phyloP scores from a whole-genome alignment of 176 grass and related monocot species.

The Saccharum officinarum region DNA sequence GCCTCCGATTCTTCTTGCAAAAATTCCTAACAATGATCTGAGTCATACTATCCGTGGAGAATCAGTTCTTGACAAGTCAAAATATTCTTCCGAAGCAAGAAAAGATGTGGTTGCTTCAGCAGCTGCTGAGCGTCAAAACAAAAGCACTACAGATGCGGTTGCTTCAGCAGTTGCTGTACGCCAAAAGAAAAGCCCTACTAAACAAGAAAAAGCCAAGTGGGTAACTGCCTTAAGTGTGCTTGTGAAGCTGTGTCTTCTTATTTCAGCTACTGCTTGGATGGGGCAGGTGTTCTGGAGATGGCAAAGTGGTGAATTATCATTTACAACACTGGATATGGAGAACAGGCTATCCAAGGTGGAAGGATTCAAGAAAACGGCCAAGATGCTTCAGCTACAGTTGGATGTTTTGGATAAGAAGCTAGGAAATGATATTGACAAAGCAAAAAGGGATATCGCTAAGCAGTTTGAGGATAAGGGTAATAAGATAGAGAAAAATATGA shows the following conservation, averaged over 20 bases:
- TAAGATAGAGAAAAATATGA: conserved; percentile 54
- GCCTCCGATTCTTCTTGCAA: conserved; percentile 40
- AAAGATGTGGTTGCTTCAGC: conserved; percentile 41
- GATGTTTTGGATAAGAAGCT: conserved; percentile 89
- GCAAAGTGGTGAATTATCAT: conserved; percentile 43
- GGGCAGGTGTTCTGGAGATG: conserved; percentile 63
- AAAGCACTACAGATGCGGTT: conserved; percentile 16
- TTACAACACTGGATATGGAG: conserved; percentile 47
- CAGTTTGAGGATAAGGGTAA: conserved; percentile 64
- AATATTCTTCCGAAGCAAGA: conserved; percentile 38
- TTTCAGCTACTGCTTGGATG: conserved; percentile 51
- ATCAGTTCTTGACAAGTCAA: conserved; percentile 51
- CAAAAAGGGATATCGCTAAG: conserved; percentile 50
- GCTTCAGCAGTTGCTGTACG: conserved; percentile 34
- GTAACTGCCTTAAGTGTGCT: conserved; percentile 51
- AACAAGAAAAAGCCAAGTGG: conserved; percentile 51
- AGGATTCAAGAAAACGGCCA: conserved; percentile 62
- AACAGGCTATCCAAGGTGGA: conserved; percentile 69
- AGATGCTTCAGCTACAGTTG: conserved; percentile 85
- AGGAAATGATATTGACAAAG: conserved; percentile 59
- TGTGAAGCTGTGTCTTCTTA: conserved; percentile 53
- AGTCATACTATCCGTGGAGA: conserved; percentile 55
- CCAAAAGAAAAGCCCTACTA: conserved; percentile 51
- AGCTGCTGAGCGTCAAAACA: conserved; percentile 48
- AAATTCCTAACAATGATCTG: conserved; percentile 41